A percentile compares a stretch with the other conserved stretches of the same genome.
These are phyloP conservation scores for Diaporthe sp. DNA, from an alignment of 2,329 filamentous ascomycete genomes.

Conservation along the genomic window DNA sequence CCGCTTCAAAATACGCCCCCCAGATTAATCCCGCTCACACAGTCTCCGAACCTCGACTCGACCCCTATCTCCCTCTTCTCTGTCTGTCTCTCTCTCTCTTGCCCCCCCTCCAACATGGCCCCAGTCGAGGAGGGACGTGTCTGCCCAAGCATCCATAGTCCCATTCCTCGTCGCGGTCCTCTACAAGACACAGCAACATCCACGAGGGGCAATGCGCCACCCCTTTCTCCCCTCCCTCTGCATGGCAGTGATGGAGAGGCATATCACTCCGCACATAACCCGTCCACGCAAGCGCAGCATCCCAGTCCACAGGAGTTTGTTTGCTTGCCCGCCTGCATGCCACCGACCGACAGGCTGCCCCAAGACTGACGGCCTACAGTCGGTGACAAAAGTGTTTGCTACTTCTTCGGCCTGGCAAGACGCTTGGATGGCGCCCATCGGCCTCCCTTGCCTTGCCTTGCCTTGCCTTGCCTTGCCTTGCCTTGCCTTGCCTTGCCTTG, in stretches of 20 bases:
- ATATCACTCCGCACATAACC: background rate
- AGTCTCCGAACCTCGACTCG: background rate
- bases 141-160: background rate
- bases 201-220: background rate
- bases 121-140: background rate
- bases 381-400: conserved; percentile 25
- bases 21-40: conserved; percentile 1
- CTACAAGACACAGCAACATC: background rate
- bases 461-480: conserved; percentile 17
- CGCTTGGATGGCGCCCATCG: background rate
- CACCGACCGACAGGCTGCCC: background rate
- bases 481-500: too few species aligned
- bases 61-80: background rate
- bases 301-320: conserved; percentile 3
- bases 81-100: background rate
- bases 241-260: background rate
- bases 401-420: background rate
- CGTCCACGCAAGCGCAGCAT: background rate
- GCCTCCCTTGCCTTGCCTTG: background rate
- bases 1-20: conserved; percentile 16
- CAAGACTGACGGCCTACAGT: background rate
- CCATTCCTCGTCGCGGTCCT: background rate
- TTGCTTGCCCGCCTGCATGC: background rate
- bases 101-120: background rate
- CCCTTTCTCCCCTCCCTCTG: background rate